Evolutionary conservation across 2,329 filamentous ascomycete species (phyloP), one percentile per base, ranked within the genome.

Genomic region (Fusarium cicatricum): DNA sequence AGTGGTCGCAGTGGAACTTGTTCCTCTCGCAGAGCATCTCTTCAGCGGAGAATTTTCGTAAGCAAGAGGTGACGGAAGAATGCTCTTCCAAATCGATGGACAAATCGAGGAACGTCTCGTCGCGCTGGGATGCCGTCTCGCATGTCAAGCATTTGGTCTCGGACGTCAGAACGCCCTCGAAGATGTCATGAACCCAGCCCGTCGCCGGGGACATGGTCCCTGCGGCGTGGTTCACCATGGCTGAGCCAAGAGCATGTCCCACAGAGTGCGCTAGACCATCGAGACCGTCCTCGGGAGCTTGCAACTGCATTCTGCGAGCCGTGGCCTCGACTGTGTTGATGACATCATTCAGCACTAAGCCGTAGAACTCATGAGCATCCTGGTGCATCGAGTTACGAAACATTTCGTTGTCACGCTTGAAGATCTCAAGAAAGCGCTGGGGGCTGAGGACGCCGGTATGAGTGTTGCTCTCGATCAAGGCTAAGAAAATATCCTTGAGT

Each of bases 1-100:
- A 99, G 68, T 93, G 93, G 73, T 99, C 95, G 77, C 95, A 99
- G 72, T 99, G 94, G 65, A 99, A 99, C 72, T 99, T 99, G 80
- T 99, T 98, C 57, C 93, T 85, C 77, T 99, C 95, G 71, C 95
- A 98, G 53, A 99, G 83, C 92, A 98, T 97, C 75, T 99, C 95
- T 70, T 98, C 95, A 39, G 95, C 92, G 0, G 95, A 99, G 70
- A 99, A 99, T 69, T 97, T 97, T 55, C 91, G 86, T 62, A 99
- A 77, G 72, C 95, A 99, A 21, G 95, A 94, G 3, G 95, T 98
- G 4, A 99, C 95, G 0, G 95, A 99, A 1, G 93, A 93, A 72
- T 98, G 92, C 70, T 97, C 89, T 64, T 97, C 92, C 11, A 99
- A 80, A 74, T 99, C 95, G 50, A 99, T 97, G 0, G 95, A 98